These are phyloP conservation scores for Suillus lakei DNA, from an alignment of 768 basidiomycete species.

Conservation along the genomic window DNA sequence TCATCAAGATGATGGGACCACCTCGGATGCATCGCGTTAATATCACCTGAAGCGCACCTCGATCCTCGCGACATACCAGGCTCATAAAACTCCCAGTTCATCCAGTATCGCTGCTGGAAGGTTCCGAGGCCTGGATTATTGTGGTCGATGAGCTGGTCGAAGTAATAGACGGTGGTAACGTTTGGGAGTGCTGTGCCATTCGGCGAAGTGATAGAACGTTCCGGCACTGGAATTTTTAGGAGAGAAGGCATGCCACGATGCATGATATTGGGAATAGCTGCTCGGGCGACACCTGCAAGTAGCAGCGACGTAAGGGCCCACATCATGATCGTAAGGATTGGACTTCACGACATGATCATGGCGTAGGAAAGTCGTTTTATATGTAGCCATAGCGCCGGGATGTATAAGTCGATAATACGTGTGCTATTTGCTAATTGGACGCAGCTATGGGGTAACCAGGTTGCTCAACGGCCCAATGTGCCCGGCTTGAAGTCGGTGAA, in stretches of 20 bases:
- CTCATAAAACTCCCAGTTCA: background rate
- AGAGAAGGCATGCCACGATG: background rate
- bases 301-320: background rate
- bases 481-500: background rate
- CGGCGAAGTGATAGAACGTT: background rate
- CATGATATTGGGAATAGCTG: background rate
- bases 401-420: background rate
- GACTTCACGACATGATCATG: background rate
- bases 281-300: background rate
- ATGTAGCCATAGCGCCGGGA: background rate
- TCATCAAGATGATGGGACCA: background rate
- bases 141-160: background rate
- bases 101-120: constrained; percentile 2
- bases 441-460: background rate
- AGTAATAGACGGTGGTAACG: background rate
- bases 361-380: background rate
- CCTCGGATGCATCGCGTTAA: background rate
- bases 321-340: background rate
- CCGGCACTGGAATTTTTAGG: background rate
- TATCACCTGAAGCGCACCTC: background rate
- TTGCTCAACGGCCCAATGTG: background rate
- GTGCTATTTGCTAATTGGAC: too few species aligned
- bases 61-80: background rate
- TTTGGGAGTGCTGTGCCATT: background rate
- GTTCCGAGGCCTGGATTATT: background rate